Base-by-base conservation (phyloP, 176 grass and related monocot species). In the Neostapfia colusana region DNA sequence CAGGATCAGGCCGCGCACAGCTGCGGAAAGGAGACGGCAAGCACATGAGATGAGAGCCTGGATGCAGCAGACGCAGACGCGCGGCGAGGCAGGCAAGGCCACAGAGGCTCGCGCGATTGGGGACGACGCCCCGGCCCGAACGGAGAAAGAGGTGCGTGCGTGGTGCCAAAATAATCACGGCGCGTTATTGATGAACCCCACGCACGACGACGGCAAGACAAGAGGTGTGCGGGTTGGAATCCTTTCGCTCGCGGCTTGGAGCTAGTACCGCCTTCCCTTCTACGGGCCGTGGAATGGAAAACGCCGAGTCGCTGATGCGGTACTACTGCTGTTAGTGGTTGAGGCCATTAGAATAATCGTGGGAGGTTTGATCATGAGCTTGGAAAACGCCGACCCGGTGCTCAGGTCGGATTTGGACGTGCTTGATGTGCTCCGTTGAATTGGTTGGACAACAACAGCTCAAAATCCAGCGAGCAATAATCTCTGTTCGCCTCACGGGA, bases 41-140 rank as follows among this genome's bases (percentile, higher is more conserved):
- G 39, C 20, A n/a, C 17, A 43, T 5, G 54, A 65, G 26, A 17
- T 4, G 40, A 65, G 51, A 20, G 50, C 1, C 17, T 24, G 18
- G 58, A 37, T 4, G 25, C 15, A 8, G 16, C n/a, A 2, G n/a
- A n/a, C n/a, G 8, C n/a, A 0, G 23, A 27, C 72, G 21, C 23
- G 50, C 69, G 51, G 41, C 74, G 31, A 31, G 31, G 2, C 31
- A 31, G 31, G 31, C 31, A 31, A 31, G 31, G 31, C 31, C 31
- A 31, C 31, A 15, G 72, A 11, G 73, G 66, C 65, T 18, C 23
- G 24, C 67, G 67, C 53, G 11, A 79, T 87, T 87, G 78, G 64
- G 24, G 63, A 40, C 21, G 40, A 31, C 26, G 16, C 4, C 16
- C 57, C n/a, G 43, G 72, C 70, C 15, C 44, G 24, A 18, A 65